phyloP scores from a whole-genome alignment of 345 rosid species.

The Ceriops decandra region DNA sequence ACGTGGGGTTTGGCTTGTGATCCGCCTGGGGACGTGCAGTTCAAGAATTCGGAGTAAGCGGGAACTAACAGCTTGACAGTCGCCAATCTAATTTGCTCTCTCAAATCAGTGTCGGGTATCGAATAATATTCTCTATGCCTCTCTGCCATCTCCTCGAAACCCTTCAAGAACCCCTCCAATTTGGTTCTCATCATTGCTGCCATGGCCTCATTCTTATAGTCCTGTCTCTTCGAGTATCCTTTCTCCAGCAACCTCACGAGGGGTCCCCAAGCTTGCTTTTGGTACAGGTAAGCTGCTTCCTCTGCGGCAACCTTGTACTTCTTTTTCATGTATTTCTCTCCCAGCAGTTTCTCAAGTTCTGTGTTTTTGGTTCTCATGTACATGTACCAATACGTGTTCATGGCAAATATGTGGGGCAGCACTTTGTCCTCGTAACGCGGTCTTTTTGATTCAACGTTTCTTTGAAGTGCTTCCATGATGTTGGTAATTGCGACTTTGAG shows the following conservation, averaged over 20 bases:
- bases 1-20: conserved; percentile 22
- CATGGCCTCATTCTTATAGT: not conserved
- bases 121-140: conserved; percentile 31
- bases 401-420: conserved; percentile 39
- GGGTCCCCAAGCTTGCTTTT: conserved; percentile 48
- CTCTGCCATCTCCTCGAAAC: conserved; percentile 39
- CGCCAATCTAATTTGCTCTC: conserved; percentile 49
- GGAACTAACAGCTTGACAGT: conserved; percentile 44
- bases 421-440: conserved; percentile 45
- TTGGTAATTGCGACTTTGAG: conserved; percentile 48
- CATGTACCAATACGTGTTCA: conserved; percentile 70
- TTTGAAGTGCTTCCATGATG: conserved; percentile 55
- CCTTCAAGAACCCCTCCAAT: conserved; percentile 39
- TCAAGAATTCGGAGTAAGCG: conserved; percentile 38
- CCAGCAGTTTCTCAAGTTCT: conserved; percentile 50
- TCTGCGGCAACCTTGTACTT: conserved; percentile 48
- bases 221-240: conserved; percentile 22
- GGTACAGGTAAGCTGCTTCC: conserved; percentile 61
- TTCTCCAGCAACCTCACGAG: conserved; percentile 37
- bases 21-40: conserved; percentile 7
- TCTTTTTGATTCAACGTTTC: conserved; percentile 52
- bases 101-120: conserved; percentile 49
- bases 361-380: conserved; percentile 56
- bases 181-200: conserved; percentile 24
- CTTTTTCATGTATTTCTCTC: conserved; percentile 42